These are phyloP conservation scores for Amaranthus palmeri DNA, from an alignment of 148 eudicot genomes.

Conservation along the genomic window DNA sequence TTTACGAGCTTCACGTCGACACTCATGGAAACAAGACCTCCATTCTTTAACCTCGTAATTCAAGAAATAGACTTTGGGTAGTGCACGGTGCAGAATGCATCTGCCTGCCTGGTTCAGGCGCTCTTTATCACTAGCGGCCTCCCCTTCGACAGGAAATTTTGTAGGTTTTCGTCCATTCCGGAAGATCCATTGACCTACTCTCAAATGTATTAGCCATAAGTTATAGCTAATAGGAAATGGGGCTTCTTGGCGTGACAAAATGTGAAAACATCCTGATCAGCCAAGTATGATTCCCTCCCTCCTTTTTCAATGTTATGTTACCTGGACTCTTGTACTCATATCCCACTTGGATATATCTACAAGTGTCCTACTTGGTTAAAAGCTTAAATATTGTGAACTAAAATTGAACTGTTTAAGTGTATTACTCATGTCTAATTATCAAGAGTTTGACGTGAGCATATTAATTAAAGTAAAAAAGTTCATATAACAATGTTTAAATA, in stretches of 20 bases:
- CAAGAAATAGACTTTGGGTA: not conserved
- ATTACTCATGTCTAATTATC: too few species aligned
- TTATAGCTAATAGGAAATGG: constrained; percentile 9
- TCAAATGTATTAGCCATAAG: constrained; percentile 10
- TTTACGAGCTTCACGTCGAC: not conserved
- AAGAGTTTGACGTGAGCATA: too few species aligned
- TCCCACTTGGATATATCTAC: too few species aligned
- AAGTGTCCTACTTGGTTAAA: too few species aligned
- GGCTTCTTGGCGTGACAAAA: constrained; percentile 15
- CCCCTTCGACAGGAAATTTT: not conserved
- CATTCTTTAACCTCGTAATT: not conserved
- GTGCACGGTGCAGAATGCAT: constrained; percentile 6
- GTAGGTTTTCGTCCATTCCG: not conserved
- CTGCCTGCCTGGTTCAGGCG: constrained; percentile 16
- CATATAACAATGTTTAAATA: too few species aligned
- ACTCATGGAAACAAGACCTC: not conserved
- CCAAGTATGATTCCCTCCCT: constrained; percentile 8
- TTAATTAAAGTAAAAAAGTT: too few species aligned
- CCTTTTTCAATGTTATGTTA: too few species aligned
- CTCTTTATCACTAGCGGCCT: not conserved
- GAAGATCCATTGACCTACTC: constrained; percentile 9
- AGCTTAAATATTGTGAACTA: too few species aligned
- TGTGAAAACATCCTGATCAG: not conserved
- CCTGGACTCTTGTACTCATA: too few species aligned
- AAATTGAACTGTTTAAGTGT: too few species aligned